A percentile compares a stretch with the other conserved stretches of the same genome.
Conservation (phyloP, 1,139 yeast genomes). For the Yamadazyma triangularis region DNA sequence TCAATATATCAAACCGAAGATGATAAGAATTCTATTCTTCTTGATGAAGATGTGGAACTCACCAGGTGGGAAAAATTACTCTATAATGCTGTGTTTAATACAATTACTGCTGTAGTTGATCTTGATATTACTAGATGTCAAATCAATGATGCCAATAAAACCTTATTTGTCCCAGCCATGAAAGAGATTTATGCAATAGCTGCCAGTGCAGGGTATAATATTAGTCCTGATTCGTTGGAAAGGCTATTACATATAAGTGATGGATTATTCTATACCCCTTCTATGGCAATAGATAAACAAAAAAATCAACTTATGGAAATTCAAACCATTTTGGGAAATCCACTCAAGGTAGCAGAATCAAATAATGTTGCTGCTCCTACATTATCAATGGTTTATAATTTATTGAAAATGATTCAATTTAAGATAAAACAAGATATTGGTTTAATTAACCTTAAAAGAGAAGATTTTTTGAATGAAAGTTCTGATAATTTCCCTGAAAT, state of each 20-base stretch:
- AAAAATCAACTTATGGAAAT: conserved; percentile 69
- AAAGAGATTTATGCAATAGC: conserved; percentile 60
- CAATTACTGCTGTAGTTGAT: conserved; percentile 50
- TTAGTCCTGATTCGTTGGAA: conserved; percentile 43
- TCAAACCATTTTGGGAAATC: conserved; percentile 70
- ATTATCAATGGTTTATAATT: conserved; percentile 50
- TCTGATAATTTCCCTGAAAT: conserved; percentile 29
- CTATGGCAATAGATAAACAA: conserved; percentile 69
- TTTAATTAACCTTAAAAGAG: conserved; percentile 25
- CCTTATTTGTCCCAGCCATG: conserved; percentile 60
- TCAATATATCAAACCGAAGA: conserved; percentile 49
- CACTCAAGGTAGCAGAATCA: conserved; percentile 53
- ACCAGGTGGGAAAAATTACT: conserved; percentile 72
- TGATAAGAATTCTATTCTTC: conserved; percentile 27
- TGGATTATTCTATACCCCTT: conserved; percentile 63
- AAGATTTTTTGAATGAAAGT: conserved; percentile 21
- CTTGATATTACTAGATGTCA: conserved; percentile 57
- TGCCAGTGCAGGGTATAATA: conserved; percentile 52
- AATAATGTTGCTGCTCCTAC: conserved; percentile 57
- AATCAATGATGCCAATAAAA: conserved; percentile 48
- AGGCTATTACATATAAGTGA: conserved; percentile 56
- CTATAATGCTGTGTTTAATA: conserved; percentile 65
- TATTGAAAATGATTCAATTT: conserved; percentile 58
- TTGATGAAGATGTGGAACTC: conserved; percentile 47
- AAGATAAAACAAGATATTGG: conserved; percentile 53